Percentiles rank a stretch among this genome's conserved stretches.
phyloP scores from a whole-genome alignment of 2,329 filamentous ascomycete species.

The Aspergillus latus region DNA sequence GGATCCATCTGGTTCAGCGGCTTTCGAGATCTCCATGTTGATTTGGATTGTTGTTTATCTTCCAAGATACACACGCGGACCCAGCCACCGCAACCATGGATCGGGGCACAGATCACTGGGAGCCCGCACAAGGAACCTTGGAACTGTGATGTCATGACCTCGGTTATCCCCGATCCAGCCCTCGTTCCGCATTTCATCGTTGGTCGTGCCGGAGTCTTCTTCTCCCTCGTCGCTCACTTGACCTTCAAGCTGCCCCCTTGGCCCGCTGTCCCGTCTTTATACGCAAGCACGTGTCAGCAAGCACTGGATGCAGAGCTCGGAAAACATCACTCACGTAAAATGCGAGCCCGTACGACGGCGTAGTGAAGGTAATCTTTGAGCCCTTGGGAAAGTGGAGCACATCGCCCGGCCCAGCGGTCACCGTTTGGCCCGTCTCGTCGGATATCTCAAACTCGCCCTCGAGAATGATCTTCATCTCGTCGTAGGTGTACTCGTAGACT shows the following conservation, averaged over 20 bases:
- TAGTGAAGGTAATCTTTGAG: constrained; percentile 65
- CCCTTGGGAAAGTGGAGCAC: constrained; percentile 70
- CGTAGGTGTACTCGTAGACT: constrained; percentile 68
- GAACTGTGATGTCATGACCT: constrained; percentile 9
- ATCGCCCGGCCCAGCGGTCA: constrained; percentile 61
- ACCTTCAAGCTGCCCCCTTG: constrained; percentile 24
- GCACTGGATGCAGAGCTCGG: not conserved
- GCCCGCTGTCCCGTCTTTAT: constrained; percentile 34
- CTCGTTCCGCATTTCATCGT: not conserved
- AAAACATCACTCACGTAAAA: constrained; percentile 50
- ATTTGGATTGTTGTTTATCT: not conserved
- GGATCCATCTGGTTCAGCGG: not conserved
- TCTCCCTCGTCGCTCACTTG: constrained; percentile 1
- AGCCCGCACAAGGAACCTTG: not conserved
- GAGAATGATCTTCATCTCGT: constrained; percentile 73
- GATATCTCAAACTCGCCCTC: constrained; percentile 66
- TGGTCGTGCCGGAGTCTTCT: not conserved
- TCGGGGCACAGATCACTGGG: not conserved
- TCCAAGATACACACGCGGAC: not conserved
- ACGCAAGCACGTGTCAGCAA: constrained; percentile 13
- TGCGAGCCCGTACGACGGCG: constrained; percentile 59
- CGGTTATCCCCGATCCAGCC: not conserved
- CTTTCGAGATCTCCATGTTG: not conserved
- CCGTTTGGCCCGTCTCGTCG: constrained; percentile 61
- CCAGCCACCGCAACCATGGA: constrained; percentile 5